Conservation (phyloP, 1,284 basidiomycete species). For the Moesziomyces sp. region DNA sequence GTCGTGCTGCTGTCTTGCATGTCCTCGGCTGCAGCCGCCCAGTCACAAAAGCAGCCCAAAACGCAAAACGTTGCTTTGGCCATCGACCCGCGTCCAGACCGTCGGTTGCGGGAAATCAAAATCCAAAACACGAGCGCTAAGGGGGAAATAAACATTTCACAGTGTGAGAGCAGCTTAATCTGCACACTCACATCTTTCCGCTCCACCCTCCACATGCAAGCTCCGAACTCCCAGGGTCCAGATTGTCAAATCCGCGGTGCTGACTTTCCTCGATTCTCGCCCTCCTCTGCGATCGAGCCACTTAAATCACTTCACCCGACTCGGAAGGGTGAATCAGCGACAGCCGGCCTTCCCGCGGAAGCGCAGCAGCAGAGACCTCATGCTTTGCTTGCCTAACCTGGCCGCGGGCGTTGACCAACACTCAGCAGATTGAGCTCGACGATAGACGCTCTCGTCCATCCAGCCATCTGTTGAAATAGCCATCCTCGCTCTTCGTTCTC, state of each 20-base stretch:
- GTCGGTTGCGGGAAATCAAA: constrained; percentile 10
- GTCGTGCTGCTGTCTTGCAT: neutral
- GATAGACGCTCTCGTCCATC: too few relatives aligned
- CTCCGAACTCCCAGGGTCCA: too few relatives aligned
- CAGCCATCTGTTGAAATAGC: too few relatives aligned
- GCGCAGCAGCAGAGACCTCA: neutral
- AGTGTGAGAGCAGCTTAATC: neutral
- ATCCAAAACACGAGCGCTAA: neutral
- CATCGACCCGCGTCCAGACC: constrained; percentile 2
- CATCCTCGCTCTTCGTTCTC: too few relatives aligned
- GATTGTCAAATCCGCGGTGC: too few relatives aligned
- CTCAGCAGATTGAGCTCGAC: too few relatives aligned
- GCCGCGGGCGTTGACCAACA: too few relatives aligned
- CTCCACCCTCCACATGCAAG: neutral
- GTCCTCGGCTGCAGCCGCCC: constrained; percentile 2
- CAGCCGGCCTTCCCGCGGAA: constrained; percentile 11
- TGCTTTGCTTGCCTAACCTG: constrained; percentile 9
- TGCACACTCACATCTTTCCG: neutral
- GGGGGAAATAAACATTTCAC: neutral
- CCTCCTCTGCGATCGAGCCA: neutral
- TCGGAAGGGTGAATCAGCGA: constrained; percentile 10
- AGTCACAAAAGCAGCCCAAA: too few relatives aligned
- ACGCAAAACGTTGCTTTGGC: neutral
- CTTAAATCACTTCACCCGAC: neutral
- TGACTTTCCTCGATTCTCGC: too few relatives aligned